Base-by-base conservation (phyloP, 164 flowering plant genomes). In the Aristolochia californica region DNA sequence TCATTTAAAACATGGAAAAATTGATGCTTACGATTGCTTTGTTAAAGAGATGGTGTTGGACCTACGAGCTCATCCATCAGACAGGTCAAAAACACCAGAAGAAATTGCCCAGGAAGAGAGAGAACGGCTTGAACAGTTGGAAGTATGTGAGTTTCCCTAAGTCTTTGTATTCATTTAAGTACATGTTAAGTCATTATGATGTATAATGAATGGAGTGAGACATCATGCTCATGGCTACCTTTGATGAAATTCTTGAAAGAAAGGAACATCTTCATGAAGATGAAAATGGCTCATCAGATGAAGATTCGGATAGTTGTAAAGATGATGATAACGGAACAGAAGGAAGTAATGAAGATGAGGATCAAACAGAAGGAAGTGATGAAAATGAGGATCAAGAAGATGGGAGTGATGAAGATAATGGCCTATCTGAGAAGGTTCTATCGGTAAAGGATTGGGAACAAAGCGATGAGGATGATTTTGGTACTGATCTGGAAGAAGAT, bases 21-120 rank as follows among this genome's bases (percentile, higher is more conserved):
- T 86, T 55, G 94, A 86, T 73, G 48, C 67, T 28, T 94, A 84
- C 64, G 91, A 88, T 66, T 80, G 76, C 68, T 76, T 83, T 61
- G 79, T 83, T 5, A 77, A 74, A 60, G 78, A 66, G 70, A 83
- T 94, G 94, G 70, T 53, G 56, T 52, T 81, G 62, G 99, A 94
- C 49, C 76, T 75, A 67, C 88, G 96, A 62, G 96, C 91, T 68
- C 85, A 78, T 1, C 91, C 94, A 48, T 83, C 97, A 27, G 90
- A 90, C 63, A 71, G 91, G 70, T 83, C 79, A 66, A 94, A 86
- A 73, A 78, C 96, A 44, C 83, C 84, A 45, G 99, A 94, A 66
- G 99, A 94, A 74, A 74, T 85, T 57, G 97, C 95, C 11, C 91
- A 90, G 62, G 95, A 84, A 70, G 94, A 94, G 73, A 81, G 75